Percentiles rank a stretch among this genome's conserved stretches.
phyloP scores from a whole-genome alignment of 257 asterid species.

The Haberlea rhodopensis region DNA sequence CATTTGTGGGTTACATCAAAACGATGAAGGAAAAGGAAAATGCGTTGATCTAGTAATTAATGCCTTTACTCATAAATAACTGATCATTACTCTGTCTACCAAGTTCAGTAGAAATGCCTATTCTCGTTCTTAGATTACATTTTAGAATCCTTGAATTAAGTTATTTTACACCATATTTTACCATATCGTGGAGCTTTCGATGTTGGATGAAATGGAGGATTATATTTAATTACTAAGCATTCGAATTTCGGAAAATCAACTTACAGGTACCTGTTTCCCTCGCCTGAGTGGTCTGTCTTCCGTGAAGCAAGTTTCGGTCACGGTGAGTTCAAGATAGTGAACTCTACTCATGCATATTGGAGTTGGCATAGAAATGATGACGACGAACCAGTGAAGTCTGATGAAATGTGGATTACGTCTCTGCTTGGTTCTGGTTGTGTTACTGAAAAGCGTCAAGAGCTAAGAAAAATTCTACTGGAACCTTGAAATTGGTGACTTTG shows the following conservation, averaged over 20 bases:
- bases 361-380: slow-evolving; percentile 94
- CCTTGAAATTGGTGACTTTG: slow-evolving; percentile 23
- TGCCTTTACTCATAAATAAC: background rate
- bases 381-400: slow-evolving; percentile 73
- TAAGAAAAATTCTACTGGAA: slow-evolving; percentile 35
- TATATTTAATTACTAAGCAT: slow-evolving; percentile 4
- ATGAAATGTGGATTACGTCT: slow-evolving; percentile 68
- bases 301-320: slow-evolving; percentile 98
- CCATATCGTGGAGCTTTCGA: background rate
- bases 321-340: slow-evolving; percentile 69
- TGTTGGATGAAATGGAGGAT: background rate
- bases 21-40: background rate
- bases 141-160: slow-evolving; percentile 2
- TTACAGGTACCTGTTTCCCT: slow-evolving; percentile 55
- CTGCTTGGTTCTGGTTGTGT: slow-evolving; percentile 54
- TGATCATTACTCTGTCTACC: background rate
- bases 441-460: slow-evolving; percentile 28
- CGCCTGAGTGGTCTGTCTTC: slow-evolving; percentile 82
- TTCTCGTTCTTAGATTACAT: background rate
- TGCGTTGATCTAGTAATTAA: background rate
- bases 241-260: slow-evolving; percentile 11
- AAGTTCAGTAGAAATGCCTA: background rate
- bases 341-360: slow-evolving; percentile 85
- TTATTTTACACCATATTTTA: background rate
- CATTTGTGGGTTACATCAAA: background rate